Evolutionary conservation across 148 eudicot species (phyloP).

Genomic region (Arbutus unedo): DNA sequence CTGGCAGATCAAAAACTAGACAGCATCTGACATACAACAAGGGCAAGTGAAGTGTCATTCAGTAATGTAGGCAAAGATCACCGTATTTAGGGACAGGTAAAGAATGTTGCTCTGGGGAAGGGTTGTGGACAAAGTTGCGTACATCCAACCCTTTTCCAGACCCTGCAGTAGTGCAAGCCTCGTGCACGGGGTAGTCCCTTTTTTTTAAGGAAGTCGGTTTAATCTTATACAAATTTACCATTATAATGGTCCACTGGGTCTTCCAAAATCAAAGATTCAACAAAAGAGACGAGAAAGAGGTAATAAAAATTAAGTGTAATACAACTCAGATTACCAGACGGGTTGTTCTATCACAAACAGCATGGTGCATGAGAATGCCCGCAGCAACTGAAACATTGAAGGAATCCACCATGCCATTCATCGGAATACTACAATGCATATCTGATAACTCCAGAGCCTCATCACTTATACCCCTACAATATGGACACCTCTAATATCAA

Average conservation of each 20-base stretch:
- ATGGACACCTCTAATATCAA: slow-evolving; percentile 10
- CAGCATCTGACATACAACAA: background rate
- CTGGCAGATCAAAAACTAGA: too few species aligned
- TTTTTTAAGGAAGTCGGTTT: background rate
- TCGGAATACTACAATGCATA: slow-evolving; percentile 84
- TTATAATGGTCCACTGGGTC: background rate
- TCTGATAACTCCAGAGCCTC: slow-evolving; percentile 80
- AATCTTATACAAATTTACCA: background rate
- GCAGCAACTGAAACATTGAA: slow-evolving; percentile 98
- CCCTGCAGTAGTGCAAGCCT: too few species aligned
- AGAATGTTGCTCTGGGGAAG: too few species aligned
- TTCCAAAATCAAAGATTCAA: background rate
- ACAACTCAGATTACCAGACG: slow-evolving; percentile 56
- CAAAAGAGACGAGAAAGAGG: background rate
- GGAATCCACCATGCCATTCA: slow-evolving; percentile 98
- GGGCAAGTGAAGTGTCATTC: background rate
- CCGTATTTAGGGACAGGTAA: background rate
- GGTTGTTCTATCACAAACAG: slow-evolving; percentile 75
- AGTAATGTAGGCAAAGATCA: background rate
- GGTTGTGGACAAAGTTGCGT: too few species aligned
- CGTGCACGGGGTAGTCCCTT: too few species aligned
- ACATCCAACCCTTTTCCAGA: too few species aligned
- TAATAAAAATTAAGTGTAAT: background rate
- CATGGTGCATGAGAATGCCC: slow-evolving; percentile 95
- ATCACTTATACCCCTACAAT: slow-evolving; percentile 75